Conservation (phyloP, 257 asterid genomes). For the Coffea canephora region DNA sequence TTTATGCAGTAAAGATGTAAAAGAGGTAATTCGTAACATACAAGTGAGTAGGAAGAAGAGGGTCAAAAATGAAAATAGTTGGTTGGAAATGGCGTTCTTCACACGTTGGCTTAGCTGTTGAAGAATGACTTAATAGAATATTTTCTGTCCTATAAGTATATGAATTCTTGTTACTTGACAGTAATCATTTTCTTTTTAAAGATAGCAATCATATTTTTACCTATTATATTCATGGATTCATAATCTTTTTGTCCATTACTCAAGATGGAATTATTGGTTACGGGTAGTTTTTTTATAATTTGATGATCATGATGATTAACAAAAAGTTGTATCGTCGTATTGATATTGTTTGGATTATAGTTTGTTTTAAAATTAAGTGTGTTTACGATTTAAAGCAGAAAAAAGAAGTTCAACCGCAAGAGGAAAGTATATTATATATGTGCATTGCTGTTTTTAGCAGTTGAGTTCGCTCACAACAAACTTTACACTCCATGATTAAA, state of each 20-base stretch:
- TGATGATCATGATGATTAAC: not conserved
- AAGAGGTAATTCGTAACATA: not conserved
- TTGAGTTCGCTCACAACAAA: not conserved
- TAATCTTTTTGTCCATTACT: not conserved
- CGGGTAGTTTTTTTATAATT: not conserved
- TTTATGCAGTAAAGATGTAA: not conserved
- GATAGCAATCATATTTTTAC: not conserved
- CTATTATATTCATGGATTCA: not conserved
- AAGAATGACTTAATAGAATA: not conserved
- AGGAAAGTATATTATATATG: not conserved
- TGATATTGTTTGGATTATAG: no score
- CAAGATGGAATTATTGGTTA: not conserved
- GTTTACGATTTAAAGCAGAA: not conserved
- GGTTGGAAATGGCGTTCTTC: no score
- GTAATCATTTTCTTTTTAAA: no score
- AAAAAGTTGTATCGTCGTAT: not conserved
- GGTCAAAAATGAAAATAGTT: not conserved
- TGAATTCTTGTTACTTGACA: not conserved
- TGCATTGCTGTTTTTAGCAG: not conserved
- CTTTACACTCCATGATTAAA: not conserved
- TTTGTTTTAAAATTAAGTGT: not conserved
- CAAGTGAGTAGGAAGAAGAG: not conserved
- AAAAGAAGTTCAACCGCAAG: not conserved
- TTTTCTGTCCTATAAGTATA: not conserved
- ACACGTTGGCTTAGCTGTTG: not conserved